Evolutionary conservation across 371 early-diverging fungal species (phyloP).

Genomic region (Haplosporangium sp.): DNA sequence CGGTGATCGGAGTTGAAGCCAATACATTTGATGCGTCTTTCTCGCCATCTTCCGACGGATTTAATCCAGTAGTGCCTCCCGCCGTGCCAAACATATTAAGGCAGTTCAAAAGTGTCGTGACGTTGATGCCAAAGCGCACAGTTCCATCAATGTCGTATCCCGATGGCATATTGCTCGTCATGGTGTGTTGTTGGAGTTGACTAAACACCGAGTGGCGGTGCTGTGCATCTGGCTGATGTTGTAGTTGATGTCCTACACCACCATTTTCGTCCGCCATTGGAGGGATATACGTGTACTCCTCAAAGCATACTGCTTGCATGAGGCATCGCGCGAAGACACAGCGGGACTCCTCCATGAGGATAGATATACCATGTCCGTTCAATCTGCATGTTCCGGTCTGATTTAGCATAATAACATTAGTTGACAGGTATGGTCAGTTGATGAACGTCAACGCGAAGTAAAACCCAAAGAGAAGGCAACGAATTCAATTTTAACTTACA

Average conservation of each 20-base stretch:
- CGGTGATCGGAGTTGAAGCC: slow-evolving; percentile 13
- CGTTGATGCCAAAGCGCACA: slow-evolving; percentile 40
- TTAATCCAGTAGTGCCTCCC: slow-evolving; percentile 4
- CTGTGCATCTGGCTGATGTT: slow-evolving; percentile 4
- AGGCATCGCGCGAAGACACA: slow-evolving; percentile 38
- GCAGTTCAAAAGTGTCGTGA: slow-evolving; percentile 37
- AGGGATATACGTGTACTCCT: slow-evolving; percentile 28
- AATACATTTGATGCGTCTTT: neutral
- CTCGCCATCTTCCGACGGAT: no score
- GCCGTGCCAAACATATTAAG: slow-evolving; percentile 54
- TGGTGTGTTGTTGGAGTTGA: slow-evolving; percentile 11
- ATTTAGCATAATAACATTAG: neutral
- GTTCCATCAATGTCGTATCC: slow-evolving; percentile 29
- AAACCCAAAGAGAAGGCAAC: neutral
- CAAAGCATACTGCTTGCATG: slow-evolving; percentile 34
- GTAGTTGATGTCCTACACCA: neutral
- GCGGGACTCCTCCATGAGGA: slow-evolving; percentile 48
- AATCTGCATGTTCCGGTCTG: slow-evolving; percentile 42
- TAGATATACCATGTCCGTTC: slow-evolving; percentile 23
- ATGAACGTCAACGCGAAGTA: neutral
- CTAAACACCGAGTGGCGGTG: neutral
- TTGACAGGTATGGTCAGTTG: neutral
- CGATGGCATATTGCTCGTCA: slow-evolving; percentile 15
- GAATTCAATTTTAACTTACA: slow-evolving; percentile 13
- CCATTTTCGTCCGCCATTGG: slow-evolving; percentile 8